These are phyloP conservation scores for Aspergillus fructus DNA, from an alignment of 2,329 filamentous ascomycete species.

Conservation along the genomic window DNA sequence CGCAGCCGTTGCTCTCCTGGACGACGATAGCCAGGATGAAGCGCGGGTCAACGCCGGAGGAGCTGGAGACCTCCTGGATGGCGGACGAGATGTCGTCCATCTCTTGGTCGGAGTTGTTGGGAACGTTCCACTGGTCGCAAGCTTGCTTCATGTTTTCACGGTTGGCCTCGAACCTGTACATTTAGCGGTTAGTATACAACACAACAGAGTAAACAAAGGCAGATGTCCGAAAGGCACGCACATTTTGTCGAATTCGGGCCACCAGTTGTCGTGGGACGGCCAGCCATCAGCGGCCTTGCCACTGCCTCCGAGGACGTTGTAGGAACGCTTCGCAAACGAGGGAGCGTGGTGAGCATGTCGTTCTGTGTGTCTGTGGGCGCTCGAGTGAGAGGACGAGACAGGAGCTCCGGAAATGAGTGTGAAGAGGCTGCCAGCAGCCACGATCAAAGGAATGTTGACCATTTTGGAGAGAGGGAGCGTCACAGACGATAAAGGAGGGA, in stretches of 20 bases:
- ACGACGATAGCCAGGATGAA: slow-evolving; percentile 48
- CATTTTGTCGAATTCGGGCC: slow-evolving; percentile 23
- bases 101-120: slow-evolving; percentile 30
- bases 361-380: neutral
- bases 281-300: slow-evolving; percentile 23
- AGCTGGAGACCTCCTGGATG: slow-evolving; percentile 35
- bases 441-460: slow-evolving; percentile 14
- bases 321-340: slow-evolving; percentile 5
- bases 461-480: slow-evolving; percentile 7
- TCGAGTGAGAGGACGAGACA: slow-evolving; percentile 23
- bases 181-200: neutral
- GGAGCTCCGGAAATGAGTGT: slow-evolving; percentile 27
- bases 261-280: slow-evolving; percentile 24
- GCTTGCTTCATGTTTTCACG: slow-evolving; percentile 11
- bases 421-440: slow-evolving; percentile 34
- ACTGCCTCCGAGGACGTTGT: slow-evolving; percentile 9
- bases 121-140: slow-evolving; percentile 20
- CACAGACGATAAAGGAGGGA: slow-evolving; percentile 12
- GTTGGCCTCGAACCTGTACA: slow-evolving; percentile 17
- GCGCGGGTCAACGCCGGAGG: slow-evolving; percentile 36
- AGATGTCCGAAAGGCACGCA: neutral
- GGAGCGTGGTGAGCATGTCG: neutral
- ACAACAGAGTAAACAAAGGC: no score
- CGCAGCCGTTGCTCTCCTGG: slow-evolving; percentile 49
- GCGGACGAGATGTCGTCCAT: slow-evolving; percentile 30